A percentile compares a stretch with the other conserved stretches of the same genome.
These are phyloP conservation scores for Colletotrichum tofieldiae DNA, from an alignment of 2,329 filamentous ascomycete species.

Conservation along the genomic window DNA sequence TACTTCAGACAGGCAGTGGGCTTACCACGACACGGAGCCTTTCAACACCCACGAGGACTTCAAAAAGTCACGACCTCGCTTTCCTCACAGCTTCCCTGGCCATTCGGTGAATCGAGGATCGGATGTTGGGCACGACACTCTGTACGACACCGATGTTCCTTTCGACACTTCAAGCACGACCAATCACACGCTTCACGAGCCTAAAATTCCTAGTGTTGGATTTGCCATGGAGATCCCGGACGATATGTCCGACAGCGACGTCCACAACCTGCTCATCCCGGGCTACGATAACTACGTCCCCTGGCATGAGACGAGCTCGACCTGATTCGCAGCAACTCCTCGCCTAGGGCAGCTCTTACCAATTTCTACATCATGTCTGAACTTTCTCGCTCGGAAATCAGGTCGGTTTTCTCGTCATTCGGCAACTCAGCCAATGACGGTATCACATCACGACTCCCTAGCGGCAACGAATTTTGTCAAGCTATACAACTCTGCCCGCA, in stretches of 20 bases:
- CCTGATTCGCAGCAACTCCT: not conserved
- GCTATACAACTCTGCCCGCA: slow-evolving; percentile 32
- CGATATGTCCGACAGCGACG: slow-evolving; percentile 35
- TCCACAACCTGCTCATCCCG: slow-evolving; percentile 38
- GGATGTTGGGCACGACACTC: not conserved
- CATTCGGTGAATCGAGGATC: not conserved
- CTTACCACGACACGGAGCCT: not conserved
- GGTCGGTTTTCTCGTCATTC: not conserved
- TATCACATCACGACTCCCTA: not conserved
- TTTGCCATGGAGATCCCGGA: slow-evolving; percentile 40
- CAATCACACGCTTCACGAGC: slow-evolving; percentile 1
- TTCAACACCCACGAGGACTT: not conserved
- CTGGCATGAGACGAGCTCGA: slow-evolving; percentile 7
- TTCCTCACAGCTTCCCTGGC: not conserved
- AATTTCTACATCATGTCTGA: slow-evolving; percentile 21
- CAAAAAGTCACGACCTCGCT: not conserved
- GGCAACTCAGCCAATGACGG: not conserved
- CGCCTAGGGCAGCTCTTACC: not conserved
- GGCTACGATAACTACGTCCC: slow-evolving; percentile 39
- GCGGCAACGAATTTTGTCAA: slow-evolving; percentile 35
- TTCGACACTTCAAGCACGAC: slow-evolving; percentile 15
- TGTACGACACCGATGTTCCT: not conserved
- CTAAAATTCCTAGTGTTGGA: slow-evolving; percentile 15
- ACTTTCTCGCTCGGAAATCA: slow-evolving; percentile 6
- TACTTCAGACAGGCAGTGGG: not conserved